These are phyloP conservation scores for Apiospora kogelbergensis DNA, from an alignment of 2,329 filamentous ascomycete genomes.

Conservation along the genomic window DNA sequence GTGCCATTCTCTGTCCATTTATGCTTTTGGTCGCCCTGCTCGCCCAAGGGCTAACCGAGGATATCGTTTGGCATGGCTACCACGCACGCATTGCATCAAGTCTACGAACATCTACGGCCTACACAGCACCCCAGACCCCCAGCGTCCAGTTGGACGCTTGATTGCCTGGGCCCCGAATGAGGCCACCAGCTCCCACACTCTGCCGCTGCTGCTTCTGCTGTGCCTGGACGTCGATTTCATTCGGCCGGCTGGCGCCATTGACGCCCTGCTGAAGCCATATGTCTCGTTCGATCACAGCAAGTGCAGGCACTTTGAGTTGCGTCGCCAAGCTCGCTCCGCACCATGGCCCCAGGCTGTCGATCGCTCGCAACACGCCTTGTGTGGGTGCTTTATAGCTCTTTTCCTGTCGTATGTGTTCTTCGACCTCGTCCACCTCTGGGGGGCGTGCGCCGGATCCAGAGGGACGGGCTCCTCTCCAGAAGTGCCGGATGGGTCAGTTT, in stretches of 20 bases:
- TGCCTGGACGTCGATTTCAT: conserved; percentile 58
- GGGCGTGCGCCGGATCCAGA: conserved; percentile 41
- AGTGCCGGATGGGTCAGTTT: conserved; percentile 15
- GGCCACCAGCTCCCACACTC: conserved; percentile 59
- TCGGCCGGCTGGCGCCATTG: conserved; percentile 58
- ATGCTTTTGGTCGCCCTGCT: background rate
- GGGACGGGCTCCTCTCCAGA: conserved; percentile 22
- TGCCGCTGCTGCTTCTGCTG: conserved; percentile 52
- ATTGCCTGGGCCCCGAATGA: conserved; percentile 41
- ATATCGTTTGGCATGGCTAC: background rate
- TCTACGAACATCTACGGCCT: conserved; percentile 9
- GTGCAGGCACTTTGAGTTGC: conserved; percentile 66
- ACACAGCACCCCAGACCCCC: conserved; percentile 59
- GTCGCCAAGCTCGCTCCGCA: conserved; percentile 70
- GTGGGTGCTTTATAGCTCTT: conserved; percentile 40
- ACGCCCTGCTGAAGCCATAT: conserved; percentile 68
- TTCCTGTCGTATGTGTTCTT: conserved; percentile 52
- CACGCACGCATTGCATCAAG: background rate
- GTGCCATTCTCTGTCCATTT: conserved; percentile 1
- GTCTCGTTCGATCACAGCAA: conserved; percentile 71
- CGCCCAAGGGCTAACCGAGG: background rate
- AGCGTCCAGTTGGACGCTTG: conserved; percentile 58
- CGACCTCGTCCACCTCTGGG: conserved; percentile 58
- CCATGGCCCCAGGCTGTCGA: conserved; percentile 74
- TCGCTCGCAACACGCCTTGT: conserved; percentile 61